A percentile compares a stretch with the other conserved stretches of the same genome.
Conservation (phyloP, 495 filamentous ascomycete species). For the Apiosordaria backusii region DNA sequence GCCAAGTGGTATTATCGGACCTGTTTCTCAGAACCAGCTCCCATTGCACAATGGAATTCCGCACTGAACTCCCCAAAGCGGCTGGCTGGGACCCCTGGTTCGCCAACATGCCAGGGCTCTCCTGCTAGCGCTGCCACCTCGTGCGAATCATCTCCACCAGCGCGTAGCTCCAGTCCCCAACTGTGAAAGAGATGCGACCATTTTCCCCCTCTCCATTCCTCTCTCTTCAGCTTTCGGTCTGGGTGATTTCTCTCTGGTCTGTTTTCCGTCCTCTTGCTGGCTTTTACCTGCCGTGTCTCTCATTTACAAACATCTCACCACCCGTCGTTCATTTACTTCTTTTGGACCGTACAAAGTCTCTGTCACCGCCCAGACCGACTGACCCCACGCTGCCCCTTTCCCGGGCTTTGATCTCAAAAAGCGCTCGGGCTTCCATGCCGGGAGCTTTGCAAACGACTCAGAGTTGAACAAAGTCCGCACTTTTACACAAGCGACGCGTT, state of each 20-base stretch:
- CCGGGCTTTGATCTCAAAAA: constrained; percentile 4
- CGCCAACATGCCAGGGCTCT: constrained; percentile 2
- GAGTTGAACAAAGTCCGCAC: constrained; percentile 2
- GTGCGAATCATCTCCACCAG: constrained; percentile 26
- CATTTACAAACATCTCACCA: background rate
- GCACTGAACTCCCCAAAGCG: constrained; percentile 1
- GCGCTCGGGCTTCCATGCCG: constrained; percentile 2
- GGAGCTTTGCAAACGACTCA: background rate
- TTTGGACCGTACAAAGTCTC: background rate
- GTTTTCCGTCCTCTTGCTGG: background rate
- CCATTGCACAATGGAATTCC: background rate
- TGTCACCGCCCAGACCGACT: background rate
- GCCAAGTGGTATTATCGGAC: background rate
- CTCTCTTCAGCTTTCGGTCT: background rate
- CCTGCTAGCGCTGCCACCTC: constrained; percentile 1
- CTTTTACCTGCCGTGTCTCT: background rate
- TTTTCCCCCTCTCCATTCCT: constrained; percentile 8
- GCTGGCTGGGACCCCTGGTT: constrained; percentile 4
- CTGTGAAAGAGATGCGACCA: constrained; percentile 17
- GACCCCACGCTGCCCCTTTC: constrained; percentile 10
- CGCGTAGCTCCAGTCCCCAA: constrained; percentile 11
- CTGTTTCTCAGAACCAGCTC: background rate
- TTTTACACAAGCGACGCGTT: background rate
- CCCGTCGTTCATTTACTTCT: background rate
- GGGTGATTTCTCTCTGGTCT: background rate